phyloP scores from a whole-genome alignment of 116 monocot species.

The Dioscorea cayenensis region DNA sequence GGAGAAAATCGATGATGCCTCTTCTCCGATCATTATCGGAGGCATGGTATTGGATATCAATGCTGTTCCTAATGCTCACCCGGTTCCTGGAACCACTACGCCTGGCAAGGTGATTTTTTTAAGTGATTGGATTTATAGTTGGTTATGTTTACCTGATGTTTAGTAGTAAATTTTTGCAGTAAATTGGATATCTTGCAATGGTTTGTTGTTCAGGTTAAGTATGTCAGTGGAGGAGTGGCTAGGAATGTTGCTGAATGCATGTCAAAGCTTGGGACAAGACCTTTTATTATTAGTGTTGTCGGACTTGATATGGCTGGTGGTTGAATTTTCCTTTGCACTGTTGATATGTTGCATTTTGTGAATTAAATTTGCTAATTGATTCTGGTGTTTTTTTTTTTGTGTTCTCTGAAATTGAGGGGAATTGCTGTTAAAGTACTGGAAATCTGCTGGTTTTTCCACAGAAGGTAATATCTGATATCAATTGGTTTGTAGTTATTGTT shows the following conservation, averaged over 20 bases:
- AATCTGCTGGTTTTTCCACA: constrained; percentile 49
- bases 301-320: constrained; percentile 76
- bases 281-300: constrained; percentile 75
- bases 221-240: constrained; percentile 72
- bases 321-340: neutral
- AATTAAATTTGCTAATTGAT: neutral
- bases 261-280: constrained; percentile 62
- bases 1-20: neutral
- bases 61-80: constrained; percentile 38
- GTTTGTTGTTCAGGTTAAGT: constrained; percentile 40
- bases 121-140: neutral
- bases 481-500: neutral
- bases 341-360: neutral
- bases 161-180: neutral
- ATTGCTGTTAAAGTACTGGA: constrained; percentile 55
- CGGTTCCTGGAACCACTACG: constrained; percentile 53
- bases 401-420: constrained; percentile 38
- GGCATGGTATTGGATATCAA: constrained; percentile 84
- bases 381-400: constrained; percentile 7
- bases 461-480: constrained; percentile 36
- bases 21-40: constrained; percentile 57
- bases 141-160: neutral
- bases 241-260: constrained; percentile 91
- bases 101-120: constrained; percentile 49
- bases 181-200: neutral